Base-by-base conservation (phyloP, 352 stramenopile species). In the Aphanomyces invadans region DNA sequence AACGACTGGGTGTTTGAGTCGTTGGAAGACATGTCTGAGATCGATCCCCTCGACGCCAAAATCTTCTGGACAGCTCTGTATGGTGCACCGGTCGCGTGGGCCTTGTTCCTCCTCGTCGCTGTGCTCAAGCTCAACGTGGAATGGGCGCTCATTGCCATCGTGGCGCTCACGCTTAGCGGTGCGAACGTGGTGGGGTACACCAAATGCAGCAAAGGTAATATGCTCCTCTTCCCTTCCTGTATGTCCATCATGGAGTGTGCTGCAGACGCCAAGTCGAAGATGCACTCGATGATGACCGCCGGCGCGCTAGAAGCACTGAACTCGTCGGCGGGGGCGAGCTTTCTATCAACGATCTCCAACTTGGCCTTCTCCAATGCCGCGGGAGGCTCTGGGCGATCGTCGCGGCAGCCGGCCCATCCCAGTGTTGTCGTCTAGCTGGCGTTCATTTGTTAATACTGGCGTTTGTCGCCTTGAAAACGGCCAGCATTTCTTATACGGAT, bases 161-260 rank as follows among this genome's bases (percentile, higher is more conserved):
- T 98, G 54, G 96, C 90, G 36, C 74, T 99, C 23, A 79, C 89
- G 17, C 80, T 99, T 31, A 96, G 78, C 56, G 76, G 68, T 28
- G 94, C 95, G 51, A 99, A 99, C 77, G 98, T 99, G 51, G 97
- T 98, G 71, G 97, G 97, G 29, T 99, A 99, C 82, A 98, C 95
- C 63, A 97, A 98, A 70, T 98, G 95, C 77, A 97, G 92, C 78
- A 93, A 96, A 55, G 82, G 90, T 72, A 31, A 4, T 48, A 2
- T 19, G n/a, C 15, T 4, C 25, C 36, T 15, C 36, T 15, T 42
- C 36, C 36, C 7, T 42, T n/a, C n/a, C n/a, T n/a, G 46, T 54
- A 21, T 28, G 23, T 54, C 17, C 21, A 25, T 52, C 44, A 9
- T 9, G 12, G 9, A 52, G 21, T n/a, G 7, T 26, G 21, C 9